These are phyloP conservation scores for Phytophthora megakarya DNA, from an alignment of 352 stramenopile genomes.

Conservation along the genomic window DNA sequence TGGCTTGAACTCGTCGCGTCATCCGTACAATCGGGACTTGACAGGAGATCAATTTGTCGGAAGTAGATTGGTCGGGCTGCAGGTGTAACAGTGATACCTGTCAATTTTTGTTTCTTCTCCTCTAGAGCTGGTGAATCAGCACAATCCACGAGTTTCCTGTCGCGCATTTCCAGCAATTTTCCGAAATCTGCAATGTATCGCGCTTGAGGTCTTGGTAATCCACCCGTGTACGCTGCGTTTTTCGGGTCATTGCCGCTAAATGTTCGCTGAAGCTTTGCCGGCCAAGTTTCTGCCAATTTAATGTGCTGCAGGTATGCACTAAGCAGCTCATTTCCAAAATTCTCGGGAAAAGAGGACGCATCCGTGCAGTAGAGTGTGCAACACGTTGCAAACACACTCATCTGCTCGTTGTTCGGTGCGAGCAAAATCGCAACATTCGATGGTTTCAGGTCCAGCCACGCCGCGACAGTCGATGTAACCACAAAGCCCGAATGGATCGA, in stretches of 20 bases:
- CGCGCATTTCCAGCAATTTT: conserved; percentile 75
- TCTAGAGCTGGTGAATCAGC: conserved; percentile 48
- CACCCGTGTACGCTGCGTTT: conserved; percentile 70
- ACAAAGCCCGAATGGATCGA: conserved; percentile 89
- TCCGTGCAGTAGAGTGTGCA: conserved; percentile 83
- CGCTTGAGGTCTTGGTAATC: conserved; percentile 70
- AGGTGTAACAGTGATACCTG: conserved; percentile 71
- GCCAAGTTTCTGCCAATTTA: conserved; percentile 73
- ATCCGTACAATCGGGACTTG: conserved; percentile 26
- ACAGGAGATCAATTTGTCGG: conserved; percentile 72
- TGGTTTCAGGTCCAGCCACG: conserved; percentile 80
- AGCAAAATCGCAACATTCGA: conserved; percentile 82
- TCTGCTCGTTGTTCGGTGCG: conserved; percentile 86
- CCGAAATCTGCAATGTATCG: conserved; percentile 83
- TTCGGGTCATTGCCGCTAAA: conserved; percentile 75
- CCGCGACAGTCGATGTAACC: conserved; percentile 77
- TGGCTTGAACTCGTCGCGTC: conserved; percentile 4
- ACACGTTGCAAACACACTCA: conserved; percentile 89
- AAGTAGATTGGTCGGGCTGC: conserved; percentile 77
- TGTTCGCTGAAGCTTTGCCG: conserved; percentile 74
- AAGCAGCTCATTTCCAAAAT: conserved; percentile 73
- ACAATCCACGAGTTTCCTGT: conserved; percentile 59
- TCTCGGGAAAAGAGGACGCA: conserved; percentile 64
- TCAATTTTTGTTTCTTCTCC: conserved; percentile 83
- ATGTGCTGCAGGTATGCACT: conserved; percentile 82